phyloP scores from a whole-genome alignment of 1,284 basidiomycete genomes.

The Sphaerobolus stellatus region DNA sequence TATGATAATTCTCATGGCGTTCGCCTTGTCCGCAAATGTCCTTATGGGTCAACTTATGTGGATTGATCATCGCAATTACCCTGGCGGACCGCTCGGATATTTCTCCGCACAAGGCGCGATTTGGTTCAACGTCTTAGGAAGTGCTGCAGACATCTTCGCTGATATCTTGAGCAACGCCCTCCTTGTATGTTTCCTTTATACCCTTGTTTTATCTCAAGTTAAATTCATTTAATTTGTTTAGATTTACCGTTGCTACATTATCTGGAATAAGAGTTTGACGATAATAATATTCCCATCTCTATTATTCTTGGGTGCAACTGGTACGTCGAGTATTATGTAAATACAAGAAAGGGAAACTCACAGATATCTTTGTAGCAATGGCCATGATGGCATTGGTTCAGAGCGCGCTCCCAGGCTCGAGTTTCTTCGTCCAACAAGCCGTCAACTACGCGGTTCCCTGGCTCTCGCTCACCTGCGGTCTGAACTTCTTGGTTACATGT shows the following conservation, averaged over 20 bases:
- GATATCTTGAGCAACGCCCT: slow-evolving; percentile 30
- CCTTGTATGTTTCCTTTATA: slow-evolving; percentile 19
- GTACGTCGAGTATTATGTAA: too few relatives aligned
- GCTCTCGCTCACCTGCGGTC: slow-evolving; percentile 21
- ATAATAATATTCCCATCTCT: slow-evolving; percentile 24
- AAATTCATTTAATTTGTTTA: too few relatives aligned
- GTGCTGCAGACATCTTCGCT: slow-evolving; percentile 24
- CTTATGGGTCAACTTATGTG: slow-evolving; percentile 26
- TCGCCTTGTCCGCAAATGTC: slow-evolving; percentile 23
- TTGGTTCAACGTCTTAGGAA: slow-evolving; percentile 29
- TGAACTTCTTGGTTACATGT: slow-evolving; percentile 24
- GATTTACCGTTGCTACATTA: slow-evolving; percentile 32
- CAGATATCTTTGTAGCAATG: slow-evolving; percentile 9
- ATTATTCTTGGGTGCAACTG: slow-evolving; percentile 26
- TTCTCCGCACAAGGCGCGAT: neutral
- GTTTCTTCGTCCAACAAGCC: slow-evolving; percentile 15
- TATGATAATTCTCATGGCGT: slow-evolving; percentile 24
- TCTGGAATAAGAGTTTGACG: slow-evolving; percentile 25
- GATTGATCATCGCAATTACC: slow-evolving; percentile 28
- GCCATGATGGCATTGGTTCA: slow-evolving; percentile 23
- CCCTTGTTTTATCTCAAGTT: neutral
- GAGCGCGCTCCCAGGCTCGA: slow-evolving; percentile 20
- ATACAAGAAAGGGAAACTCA: too few relatives aligned
- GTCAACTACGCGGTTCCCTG: slow-evolving; percentile 24
- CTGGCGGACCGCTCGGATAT: slow-evolving; percentile 27